A percentile compares a stretch with the other conserved stretches of the same genome.
Conservation (phyloP, 2,329 filamentous ascomycete genomes). For the Paraphaeosphaeria minitans region DNA sequence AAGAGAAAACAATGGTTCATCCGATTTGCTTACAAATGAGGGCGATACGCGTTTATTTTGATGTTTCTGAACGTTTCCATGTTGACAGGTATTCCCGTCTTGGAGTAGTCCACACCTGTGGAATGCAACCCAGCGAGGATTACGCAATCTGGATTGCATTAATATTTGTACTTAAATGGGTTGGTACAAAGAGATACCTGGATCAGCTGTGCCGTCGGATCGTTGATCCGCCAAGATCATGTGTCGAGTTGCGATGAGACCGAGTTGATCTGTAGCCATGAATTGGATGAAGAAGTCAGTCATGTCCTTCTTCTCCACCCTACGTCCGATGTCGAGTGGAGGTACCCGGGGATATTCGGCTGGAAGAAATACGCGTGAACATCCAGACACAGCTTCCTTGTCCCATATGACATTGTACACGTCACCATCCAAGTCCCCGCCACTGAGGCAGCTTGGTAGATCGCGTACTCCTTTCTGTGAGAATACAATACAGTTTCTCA, state of each 20-base stretch:
- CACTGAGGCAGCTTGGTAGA: conserved; percentile 76
- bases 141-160: neutral
- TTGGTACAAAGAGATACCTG: neutral
- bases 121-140: neutral
- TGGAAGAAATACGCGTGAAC: conserved; percentile 53
- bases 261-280: conserved; percentile 51
- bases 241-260: conserved; percentile 50
- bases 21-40: neutral
- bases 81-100: neutral
- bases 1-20: neutral
- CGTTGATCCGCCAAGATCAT: conserved; percentile 48
- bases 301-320: conserved; percentile 70
- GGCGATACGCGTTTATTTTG: neutral
- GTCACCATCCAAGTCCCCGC: conserved; percentile 85
- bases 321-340: conserved; percentile 64
- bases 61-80: neutral
- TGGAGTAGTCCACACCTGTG: conserved; percentile 7
- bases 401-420: conserved; percentile 83
- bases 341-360: conserved; percentile 71
- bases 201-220: neutral
- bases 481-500: conserved; percentile 80
- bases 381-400: conserved; percentile 50
- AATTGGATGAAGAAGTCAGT: conserved; percentile 74
- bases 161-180: neutral
- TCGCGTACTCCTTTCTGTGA: conserved; percentile 73